A percentile compares a stretch with the other conserved stretches of the same genome.
phyloP scores from a whole-genome alignment of 176 grass and related monocot genomes.

The Triticum dicoccoides region DNA sequence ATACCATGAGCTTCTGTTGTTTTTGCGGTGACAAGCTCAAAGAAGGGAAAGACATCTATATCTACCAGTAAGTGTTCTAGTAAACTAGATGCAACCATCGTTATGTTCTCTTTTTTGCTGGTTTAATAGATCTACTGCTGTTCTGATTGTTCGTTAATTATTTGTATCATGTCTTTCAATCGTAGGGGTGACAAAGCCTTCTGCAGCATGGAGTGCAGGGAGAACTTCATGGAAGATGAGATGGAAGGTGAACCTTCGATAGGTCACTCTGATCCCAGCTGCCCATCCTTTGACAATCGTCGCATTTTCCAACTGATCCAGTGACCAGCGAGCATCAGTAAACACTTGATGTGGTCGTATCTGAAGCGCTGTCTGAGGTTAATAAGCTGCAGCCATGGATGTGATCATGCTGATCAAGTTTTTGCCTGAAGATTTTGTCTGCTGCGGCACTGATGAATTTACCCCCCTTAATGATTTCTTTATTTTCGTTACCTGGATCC shows the following conservation, averaged over 20 bases:
- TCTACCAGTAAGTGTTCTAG: constrained; percentile 68
- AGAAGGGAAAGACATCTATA: constrained; percentile 62
- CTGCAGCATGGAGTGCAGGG: constrained; percentile 67
- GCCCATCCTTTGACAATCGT: constrained; percentile 9
- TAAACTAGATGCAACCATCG: not conserved
- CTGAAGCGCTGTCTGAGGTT: constrained; percentile 80
- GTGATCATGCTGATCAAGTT: constrained; percentile 45
- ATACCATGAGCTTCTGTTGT: constrained; percentile 53
- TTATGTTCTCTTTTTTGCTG: not conserved
- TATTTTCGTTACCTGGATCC: constrained; percentile 43
- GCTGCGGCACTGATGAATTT: constrained; percentile 35
- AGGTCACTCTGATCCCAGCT: constrained; percentile 10
- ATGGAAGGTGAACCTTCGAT: constrained; percentile 40
- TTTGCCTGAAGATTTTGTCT: constrained; percentile 56
- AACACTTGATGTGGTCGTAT: constrained; percentile 47
- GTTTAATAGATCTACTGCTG: not conserved
- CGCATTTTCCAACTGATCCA: constrained; percentile 52
- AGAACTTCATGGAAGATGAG: constrained; percentile 68
- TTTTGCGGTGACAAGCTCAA: constrained; percentile 55
- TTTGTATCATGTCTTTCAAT: constrained; percentile 22
- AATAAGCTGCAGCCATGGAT: constrained; percentile 83
- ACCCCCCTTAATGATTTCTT: constrained; percentile 36
- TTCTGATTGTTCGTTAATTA: constrained; percentile 25
- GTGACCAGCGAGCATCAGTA: constrained; percentile 24
- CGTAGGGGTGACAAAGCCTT: constrained; percentile 74